Evolutionary conservation across 2,329 filamentous ascomycete genomes (phyloP), one percentile per base, ranked within the genome.

Genomic region (Colletotrichum endophyticum): DNA sequence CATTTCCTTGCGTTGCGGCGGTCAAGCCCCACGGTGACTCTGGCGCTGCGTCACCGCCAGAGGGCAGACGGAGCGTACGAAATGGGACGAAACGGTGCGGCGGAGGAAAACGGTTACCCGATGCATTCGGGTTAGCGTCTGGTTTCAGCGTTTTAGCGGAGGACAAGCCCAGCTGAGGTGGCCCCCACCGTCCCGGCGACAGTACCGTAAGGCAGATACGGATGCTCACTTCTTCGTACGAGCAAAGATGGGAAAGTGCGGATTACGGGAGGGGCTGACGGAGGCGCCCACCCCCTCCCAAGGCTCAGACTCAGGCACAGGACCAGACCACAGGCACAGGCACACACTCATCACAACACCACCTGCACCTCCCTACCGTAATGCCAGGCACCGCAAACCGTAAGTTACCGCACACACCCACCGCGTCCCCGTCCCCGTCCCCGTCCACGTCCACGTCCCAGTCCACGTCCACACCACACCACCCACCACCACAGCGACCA

Each of bases 21-120:
- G 75, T 75, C 75, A 75, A 56, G 75, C 77, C 71, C 74, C 77
- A 77, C 64, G 64, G 66, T 75, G 74, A 76, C 66, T 76, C 70
- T 76, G 30, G 36, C 74, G 64, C 61, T 78, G 77, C 77, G 77
- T 78, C 77, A 78, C 77, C 77, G 77, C 75, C 59, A 59, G 11
- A 57, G 25, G 16, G 44, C 13, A 22, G 66, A 34, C 13, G 28
- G 44, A 32, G 56, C 30, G 13, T n/a, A 28, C 61, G 25, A 39
- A 25, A 32, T 27, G 34, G 61, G 34, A 49, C 30, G 67, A 63
- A 28, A 63, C 22, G 57, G 32, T 34, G 32, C 32, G 32, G 32
- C 12, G 32, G 32, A 15, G 34, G 7, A 4, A 16, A 39, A 39
- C 34, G 34, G 34, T 39, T n/a, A n/a, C n/a, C n/a, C n/a, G n/a